Evolutionary conservation across 495 filamentous ascomycete genomes (phyloP).

Genomic region (Aspergillus saccharolyticus): DNA sequence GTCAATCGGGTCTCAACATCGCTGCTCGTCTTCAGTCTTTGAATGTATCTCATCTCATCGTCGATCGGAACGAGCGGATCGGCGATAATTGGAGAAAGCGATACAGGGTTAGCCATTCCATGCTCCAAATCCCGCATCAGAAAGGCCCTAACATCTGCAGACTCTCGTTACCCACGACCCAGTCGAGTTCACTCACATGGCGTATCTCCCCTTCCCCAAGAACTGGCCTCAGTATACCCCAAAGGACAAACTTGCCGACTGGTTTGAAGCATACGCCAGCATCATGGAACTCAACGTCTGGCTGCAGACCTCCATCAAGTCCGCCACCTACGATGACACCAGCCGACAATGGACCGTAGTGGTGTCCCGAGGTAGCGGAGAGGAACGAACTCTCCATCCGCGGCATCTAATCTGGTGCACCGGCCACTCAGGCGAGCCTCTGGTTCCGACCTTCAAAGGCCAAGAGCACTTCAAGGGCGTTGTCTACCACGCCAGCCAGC

Average conservation of each 20-base stretch:
- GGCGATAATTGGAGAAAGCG: slow-evolving; percentile 78
- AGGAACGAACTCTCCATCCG: slow-evolving; percentile 37
- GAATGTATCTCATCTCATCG: slow-evolving; percentile 55
- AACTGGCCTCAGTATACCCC: slow-evolving; percentile 68
- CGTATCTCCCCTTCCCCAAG: slow-evolving; percentile 65
- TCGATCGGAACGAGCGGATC: slow-evolving; percentile 61
- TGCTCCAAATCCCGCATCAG: neutral
- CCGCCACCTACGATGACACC: slow-evolving; percentile 48
- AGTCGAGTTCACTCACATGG: slow-evolving; percentile 69
- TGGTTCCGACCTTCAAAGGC: slow-evolving; percentile 42
- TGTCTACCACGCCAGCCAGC: slow-evolving; percentile 41
- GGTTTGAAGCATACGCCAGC: slow-evolving; percentile 69
- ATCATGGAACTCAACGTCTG: slow-evolving; percentile 73
- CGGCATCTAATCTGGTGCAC: slow-evolving; percentile 47
- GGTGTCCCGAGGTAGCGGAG: slow-evolving; percentile 44
- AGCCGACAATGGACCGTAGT: slow-evolving; percentile 56
- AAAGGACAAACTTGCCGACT: slow-evolving; percentile 75
- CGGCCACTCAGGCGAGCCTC: slow-evolving; percentile 46
- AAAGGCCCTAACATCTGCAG: slow-evolving; percentile 5
- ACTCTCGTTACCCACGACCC: slow-evolving; percentile 63
- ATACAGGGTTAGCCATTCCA: slow-evolving; percentile 31
- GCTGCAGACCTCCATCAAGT: slow-evolving; percentile 50
- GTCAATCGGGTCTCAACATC: slow-evolving; percentile 53
- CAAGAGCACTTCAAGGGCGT: slow-evolving; percentile 45
- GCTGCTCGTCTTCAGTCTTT: slow-evolving; percentile 67